Conservation (phyloP, 2,329 filamentous ascomycete species). For the Fusarium humuli region DNA sequence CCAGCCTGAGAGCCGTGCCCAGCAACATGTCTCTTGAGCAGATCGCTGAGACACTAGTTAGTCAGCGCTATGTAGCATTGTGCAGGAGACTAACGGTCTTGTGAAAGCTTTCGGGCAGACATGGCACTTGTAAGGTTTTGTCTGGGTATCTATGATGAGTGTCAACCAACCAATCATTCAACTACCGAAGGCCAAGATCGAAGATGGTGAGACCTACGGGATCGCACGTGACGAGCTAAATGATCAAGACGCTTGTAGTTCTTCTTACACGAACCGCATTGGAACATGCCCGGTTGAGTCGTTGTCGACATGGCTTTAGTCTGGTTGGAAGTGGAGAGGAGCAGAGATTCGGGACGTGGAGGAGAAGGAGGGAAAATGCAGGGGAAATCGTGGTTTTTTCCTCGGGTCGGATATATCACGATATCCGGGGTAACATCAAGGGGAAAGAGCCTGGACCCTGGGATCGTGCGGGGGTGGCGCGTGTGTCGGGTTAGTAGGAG, state of each 20-base stretch:
- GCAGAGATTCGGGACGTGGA: conserved; percentile 28
- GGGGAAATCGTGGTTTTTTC: conserved; percentile 16
- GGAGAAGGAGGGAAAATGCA: conserved; percentile 5
- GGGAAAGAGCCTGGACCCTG: neutral
- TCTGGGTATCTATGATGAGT: conserved; percentile 46
- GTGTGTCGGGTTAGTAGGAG: neutral
- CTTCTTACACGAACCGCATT: conserved; percentile 46
- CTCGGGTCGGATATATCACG: conserved; percentile 19
- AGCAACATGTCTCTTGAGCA: conserved; percentile 43
- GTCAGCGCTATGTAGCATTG: neutral
- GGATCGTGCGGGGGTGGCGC: conserved; percentile 13
- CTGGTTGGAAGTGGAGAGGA: conserved; percentile 10
- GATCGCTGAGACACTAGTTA: conserved; percentile 37
- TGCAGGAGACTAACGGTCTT: conserved; percentile 41
- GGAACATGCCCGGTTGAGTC: conserved; percentile 42
- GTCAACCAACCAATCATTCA: neutral
- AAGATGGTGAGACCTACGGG: conserved; percentile 41
- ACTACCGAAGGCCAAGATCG: neutral
- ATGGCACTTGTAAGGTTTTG: conserved; percentile 48
- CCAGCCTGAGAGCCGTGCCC: conserved; percentile 35
- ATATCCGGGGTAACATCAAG: conserved; percentile 1
- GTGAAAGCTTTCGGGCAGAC: conserved; percentile 49
- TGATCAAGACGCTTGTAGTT: conserved; percentile 49
- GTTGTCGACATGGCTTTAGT: conserved; percentile 17
- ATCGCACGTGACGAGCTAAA: conserved; percentile 50